Evolutionary conservation across 2,329 filamentous ascomycete genomes (phyloP).

Genomic region (Fusarium sp.): DNA sequence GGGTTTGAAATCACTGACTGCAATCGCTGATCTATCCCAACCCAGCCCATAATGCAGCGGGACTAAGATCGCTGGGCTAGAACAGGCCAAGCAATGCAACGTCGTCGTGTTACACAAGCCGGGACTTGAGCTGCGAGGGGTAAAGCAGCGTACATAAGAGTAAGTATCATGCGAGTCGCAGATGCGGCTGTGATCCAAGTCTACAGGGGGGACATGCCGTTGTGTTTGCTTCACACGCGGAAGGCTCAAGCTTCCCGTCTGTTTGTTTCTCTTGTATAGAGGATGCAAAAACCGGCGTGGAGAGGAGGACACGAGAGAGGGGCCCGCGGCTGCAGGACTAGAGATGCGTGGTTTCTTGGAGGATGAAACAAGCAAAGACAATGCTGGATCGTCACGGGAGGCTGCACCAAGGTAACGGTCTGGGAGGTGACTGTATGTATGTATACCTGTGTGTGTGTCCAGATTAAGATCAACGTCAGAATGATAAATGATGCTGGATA

Average conservation of each 20-base stretch:
- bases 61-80: constrained; percentile 5
- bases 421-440: background rate
- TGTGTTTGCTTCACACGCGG: constrained; percentile 8
- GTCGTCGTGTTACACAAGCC: constrained; percentile 27
- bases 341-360: background rate
- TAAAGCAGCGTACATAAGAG: constrained; percentile 18
- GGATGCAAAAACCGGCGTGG: background rate
- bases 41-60: constrained; percentile 1
- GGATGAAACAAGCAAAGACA: background rate
- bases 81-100: constrained; percentile 13
- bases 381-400: constrained; percentile 13
- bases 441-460: constrained; percentile 7
- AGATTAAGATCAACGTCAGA: constrained; percentile 8
- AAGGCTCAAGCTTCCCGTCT: background rate
- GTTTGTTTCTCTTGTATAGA: background rate
- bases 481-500: background rate
- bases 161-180: background rate
- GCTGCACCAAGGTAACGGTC: background rate
- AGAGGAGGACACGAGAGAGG: background rate
- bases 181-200: constrained; percentile 24
- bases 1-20: background rate
- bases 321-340: background rate
- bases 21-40: constrained; percentile 10
- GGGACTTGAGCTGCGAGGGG: constrained; percentile 38
- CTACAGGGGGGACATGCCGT: background rate